These are phyloP conservation scores for Lolium multiflorum DNA, from an alignment of 176 grass and related monocot genomes.

Conservation along the genomic window DNA sequence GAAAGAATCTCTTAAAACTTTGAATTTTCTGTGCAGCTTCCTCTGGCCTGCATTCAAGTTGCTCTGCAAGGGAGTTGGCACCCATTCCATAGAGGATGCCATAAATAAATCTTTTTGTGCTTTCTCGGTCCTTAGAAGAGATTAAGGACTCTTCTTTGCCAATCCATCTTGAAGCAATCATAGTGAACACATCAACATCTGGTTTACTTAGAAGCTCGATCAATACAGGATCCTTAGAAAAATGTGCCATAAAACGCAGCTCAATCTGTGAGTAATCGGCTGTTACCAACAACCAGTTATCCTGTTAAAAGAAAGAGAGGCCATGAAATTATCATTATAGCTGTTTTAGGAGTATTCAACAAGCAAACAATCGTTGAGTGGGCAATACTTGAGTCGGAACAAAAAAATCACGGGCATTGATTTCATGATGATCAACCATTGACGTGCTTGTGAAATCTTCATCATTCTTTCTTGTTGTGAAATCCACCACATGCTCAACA, in stretches of 20 bases:
- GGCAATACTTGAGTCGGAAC: slow-evolving; percentile 77
- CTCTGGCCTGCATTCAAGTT: slow-evolving; percentile 76
- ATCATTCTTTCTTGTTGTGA: slow-evolving; percentile 59
- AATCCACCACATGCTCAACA: slow-evolving; percentile 87
- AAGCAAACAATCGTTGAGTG: slow-evolving; percentile 20
- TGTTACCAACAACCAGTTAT: slow-evolving; percentile 86
- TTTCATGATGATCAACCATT: slow-evolving; percentile 61
- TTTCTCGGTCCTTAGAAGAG: slow-evolving; percentile 75
- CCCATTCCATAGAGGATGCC: slow-evolving; percentile 96
- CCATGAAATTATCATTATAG: slow-evolving; percentile 14
- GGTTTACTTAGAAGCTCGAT: slow-evolving; percentile 89
- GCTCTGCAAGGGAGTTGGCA: slow-evolving; percentile 82
- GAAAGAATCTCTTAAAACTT: slow-evolving; percentile 83
- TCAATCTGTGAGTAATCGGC: slow-evolving; percentile 96
- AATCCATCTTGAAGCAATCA: slow-evolving; percentile 91
- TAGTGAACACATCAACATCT: slow-evolving; percentile 85
- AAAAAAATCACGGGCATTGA: slow-evolving; percentile 90
- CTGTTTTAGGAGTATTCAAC: slow-evolving; percentile 29
- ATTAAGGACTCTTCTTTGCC: slow-evolving; percentile 68
- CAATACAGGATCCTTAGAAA: slow-evolving; percentile 80
- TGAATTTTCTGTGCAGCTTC: slow-evolving; percentile 88
- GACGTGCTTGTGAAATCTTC: slow-evolving; percentile 48
- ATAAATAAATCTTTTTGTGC: slow-evolving; percentile 90
- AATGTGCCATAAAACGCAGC: slow-evolving; percentile 93
- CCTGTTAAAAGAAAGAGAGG: slow-evolving; percentile 50